Evolutionary conservation across 768 basidiomycete genomes (phyloP), one percentile per base, ranked within the genome.

Genomic region (Hypholoma sublateritium): DNA sequence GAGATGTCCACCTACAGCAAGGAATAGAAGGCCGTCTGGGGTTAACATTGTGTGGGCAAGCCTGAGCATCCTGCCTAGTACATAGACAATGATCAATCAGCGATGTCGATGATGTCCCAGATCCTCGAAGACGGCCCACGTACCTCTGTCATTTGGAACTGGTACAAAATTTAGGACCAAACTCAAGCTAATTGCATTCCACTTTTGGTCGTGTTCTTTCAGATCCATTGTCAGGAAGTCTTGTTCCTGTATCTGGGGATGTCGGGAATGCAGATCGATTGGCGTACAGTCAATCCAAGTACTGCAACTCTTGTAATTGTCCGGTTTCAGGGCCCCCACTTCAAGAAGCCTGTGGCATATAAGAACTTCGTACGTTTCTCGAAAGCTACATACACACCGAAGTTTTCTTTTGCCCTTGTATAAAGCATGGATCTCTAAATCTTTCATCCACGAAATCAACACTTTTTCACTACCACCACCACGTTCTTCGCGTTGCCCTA

Each of bases 91-190:
- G 21, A 17, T 21, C 16, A 32, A 37, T 46, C 12, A 58, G 25
- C 19, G 28, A 21, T 21, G 43, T 13, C 35, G 43, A 25, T 5
- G 21, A 22, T 46, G 41, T 13, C 39, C 35, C 14, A 41, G 17
- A 11, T n/a, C 28, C 19, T 45, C 6, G 53, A 17, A 53, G 32
- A 55, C 56, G 1, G 17, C 9, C 25, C 3, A 44, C 22, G 25
- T 60, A 91, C 94, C 94, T 84, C 95, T 77, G 53, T 91, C 86
- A 47, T 74, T 73, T 0, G 89, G 76, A 24, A 85, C 80, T 21
- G 91, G 87, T 1, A 94, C 90, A 65, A 95, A 97, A 66, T 97
- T 97, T 3, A 97, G 71, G 4, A 97, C 95, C 35, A 97, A 74
- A 64, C 93, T 94, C 22, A 95, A 82, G 68, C 91, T 93, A 56